Evolutionary conservation across 441 rosid species (phyloP), one percentile per base, ranked within the genome.

Genomic region (Syzygium syzygioides): DNA sequence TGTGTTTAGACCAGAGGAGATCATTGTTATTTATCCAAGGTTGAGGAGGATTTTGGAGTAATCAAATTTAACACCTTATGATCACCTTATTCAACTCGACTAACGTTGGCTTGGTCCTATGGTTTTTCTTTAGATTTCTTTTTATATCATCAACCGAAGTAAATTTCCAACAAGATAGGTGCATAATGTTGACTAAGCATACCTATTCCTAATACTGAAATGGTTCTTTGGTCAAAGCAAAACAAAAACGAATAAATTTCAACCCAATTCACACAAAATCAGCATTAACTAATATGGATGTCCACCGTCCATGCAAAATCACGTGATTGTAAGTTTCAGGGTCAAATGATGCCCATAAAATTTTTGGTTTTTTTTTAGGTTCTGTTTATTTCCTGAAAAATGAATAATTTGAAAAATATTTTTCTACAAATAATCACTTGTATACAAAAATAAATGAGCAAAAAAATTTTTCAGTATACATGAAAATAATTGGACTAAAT

Each of bases 371-470:
- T 60, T 4, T 4, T 11, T 26, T 55, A 45, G 8, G 48, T 45
- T 45, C 2, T 9, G 1, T 26, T 59, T 55, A 1, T 18, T 13
- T 1, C 18, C 0, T 2, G 48, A 45, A 45, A 7, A 45, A 45
- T 45, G 9, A 7, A 7, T 45, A 45, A 45, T 45, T 45, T 45
- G 9, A 1, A 45, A 45, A 45, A 45, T 45, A 45, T 45, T 45
- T 41, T 45, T 45, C 48, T 45, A 7, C 9, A 45, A 45, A 45
- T 45, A 45, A 45, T 45, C 9, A 2, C 9, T 45, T 45, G 2
- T 45, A 45, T 7, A 45, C 9, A 45, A 45, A 45, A 45, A 45
- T 45, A 45, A 45, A 45, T 45, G 9, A 7, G 48, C 48, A 2
- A 45, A 45, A 45, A 45, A 7, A 7, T 7, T 45, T 45, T 45